Evolutionary conservation across 139 green algal species (phyloP).

Genomic region (Trebouxia sp.): DNA sequence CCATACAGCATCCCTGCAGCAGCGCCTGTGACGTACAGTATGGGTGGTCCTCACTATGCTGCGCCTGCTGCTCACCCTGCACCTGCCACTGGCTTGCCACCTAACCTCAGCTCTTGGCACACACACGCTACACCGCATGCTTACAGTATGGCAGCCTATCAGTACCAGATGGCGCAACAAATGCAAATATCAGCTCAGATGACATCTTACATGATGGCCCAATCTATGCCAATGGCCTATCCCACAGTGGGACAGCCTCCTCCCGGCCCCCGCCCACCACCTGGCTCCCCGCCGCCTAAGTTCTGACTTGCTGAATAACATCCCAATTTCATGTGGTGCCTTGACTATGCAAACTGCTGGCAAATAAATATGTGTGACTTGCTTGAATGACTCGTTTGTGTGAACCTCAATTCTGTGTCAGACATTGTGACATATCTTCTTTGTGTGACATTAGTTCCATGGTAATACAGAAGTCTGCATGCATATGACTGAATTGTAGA

Average conservation of each 20-base stretch:
- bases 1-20: background rate
- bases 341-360: background rate
- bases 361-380: too few relatives aligned
- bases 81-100: background rate
- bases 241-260: background rate
- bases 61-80: slow-evolving; percentile 1
- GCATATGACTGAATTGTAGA: background rate
- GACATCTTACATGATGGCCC: slow-evolving; percentile 21
- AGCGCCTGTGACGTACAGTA: too few relatives aligned
- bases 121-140: background rate
- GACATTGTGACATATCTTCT: too few relatives aligned
- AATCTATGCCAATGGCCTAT: slow-evolving; percentile 24
- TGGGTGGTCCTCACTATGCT: too few relatives aligned
- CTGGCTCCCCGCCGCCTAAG: slow-evolving; percentile 15
- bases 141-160: slow-evolving; percentile 24
- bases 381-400: too few relatives aligned
- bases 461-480: too few relatives aligned
- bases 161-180: slow-evolving; percentile 18
- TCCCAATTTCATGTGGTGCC: background rate
- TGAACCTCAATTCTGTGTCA: too few relatives aligned
- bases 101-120: background rate
- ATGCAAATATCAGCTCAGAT: slow-evolving; percentile 18
- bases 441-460: too few relatives aligned
- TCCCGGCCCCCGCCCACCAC: slow-evolving; percentile 6
- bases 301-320: background rate